Conservation (phyloP, 441 rosid genomes). For the Geranium incanum region DNA sequence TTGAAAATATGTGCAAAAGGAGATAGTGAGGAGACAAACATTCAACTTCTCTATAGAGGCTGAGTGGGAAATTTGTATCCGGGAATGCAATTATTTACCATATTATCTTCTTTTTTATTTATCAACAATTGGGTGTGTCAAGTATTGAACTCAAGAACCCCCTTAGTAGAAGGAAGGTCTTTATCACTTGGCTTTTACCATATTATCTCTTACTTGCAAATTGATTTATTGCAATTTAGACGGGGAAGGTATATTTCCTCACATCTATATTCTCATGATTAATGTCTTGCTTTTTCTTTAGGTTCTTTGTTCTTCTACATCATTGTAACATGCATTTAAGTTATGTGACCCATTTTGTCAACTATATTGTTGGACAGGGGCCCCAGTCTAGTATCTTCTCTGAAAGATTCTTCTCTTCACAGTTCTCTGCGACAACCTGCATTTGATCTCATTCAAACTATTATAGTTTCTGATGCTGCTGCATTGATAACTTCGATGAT, state of each 20-base stretch:
- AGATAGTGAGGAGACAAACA: conserved; percentile 6
- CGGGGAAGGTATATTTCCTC: neutral
- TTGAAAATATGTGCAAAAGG: neutral
- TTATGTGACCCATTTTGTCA: conserved; percentile 21
- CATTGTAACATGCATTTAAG: neutral
- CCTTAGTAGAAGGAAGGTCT: too few species aligned
- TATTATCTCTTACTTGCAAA: conserved; percentile 13
- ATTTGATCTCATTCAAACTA: conserved; percentile 74
- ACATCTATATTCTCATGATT: neutral
- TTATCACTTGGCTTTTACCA: neutral
- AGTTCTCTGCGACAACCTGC: conserved; percentile 92
- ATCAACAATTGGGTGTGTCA: too few species aligned
- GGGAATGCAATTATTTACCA: conserved; percentile 2
- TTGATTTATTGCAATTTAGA: neutral
- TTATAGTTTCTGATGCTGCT: conserved; percentile 87
- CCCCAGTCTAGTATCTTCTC: conserved; percentile 79
- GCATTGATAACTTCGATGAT: conserved; percentile 56
- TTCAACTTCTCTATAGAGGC: neutral
- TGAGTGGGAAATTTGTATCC: conserved; percentile 14
- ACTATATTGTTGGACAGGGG: conserved; percentile 55
- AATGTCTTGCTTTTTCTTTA: neutral
- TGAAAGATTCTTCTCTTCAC: conserved; percentile 89
- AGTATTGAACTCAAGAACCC: too few species aligned
- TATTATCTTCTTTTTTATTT: too few species aligned
- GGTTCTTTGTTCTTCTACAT: neutral